Evolutionary conservation across 768 basidiomycete genomes (phyloP).

Genomic region (Amanita subjunquillea): DNA sequence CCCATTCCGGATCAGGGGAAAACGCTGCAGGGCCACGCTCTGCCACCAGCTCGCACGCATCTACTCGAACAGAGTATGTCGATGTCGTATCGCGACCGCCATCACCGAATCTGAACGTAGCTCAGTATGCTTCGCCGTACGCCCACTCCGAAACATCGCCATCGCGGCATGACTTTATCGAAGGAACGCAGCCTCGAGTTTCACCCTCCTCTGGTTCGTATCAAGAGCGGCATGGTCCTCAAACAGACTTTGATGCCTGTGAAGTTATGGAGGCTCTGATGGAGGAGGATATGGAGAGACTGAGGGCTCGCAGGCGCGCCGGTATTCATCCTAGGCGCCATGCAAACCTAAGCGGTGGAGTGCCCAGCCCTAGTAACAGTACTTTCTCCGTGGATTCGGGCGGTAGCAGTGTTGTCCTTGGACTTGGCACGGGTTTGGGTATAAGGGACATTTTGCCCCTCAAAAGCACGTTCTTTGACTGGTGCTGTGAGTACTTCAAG

Average conservation of each 20-base stretch:
- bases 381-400: constrained; percentile 69
- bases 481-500: constrained; percentile 95
- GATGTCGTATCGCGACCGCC: constrained; percentile 56
- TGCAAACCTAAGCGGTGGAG: constrained; percentile 25
- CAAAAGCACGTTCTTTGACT: constrained; percentile 89
- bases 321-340: constrained; percentile 30
- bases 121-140: constrained; percentile 72
- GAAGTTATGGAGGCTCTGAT: constrained; percentile 84
- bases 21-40: constrained; percentile 30
- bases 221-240: constrained; percentile 20
- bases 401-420: constrained; percentile 59
- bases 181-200: constrained; percentile 8
- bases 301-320: constrained; percentile 55
- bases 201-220: constrained; percentile 21
- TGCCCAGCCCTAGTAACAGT: constrained; percentile 65
- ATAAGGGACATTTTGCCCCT: constrained; percentile 82
- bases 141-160: constrained; percentile 30
- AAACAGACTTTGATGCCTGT: constrained; percentile 54
- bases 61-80: constrained; percentile 15
- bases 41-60: constrained; percentile 11
- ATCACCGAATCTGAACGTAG: constrained; percentile 69
- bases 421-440: constrained; percentile 70
- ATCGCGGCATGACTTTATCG: constrained; percentile 13
- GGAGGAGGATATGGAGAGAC: constrained; percentile 90
- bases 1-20: constrained; percentile 29